Evolutionary conservation across 169 alveolate genomes (phyloP), one percentile per base, ranked within the genome.

Genomic region (Plasmodium blacklocki): DNA sequence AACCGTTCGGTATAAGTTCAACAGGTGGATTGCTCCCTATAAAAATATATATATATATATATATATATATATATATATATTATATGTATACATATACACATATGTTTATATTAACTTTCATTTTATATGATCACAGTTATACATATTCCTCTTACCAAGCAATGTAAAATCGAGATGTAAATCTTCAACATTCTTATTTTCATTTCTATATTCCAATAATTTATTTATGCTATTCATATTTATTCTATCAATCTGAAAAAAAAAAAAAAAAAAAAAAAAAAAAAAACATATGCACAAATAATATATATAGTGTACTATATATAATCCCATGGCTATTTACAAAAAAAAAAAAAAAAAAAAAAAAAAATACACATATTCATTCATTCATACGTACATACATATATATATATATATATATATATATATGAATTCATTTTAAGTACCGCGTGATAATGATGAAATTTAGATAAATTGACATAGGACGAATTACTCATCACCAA

Each of bases 1-100:
- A 75, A 11, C 96, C 96, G 21, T 86, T 75, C 14, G 93, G 88
- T 26, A 93, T 88, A 14, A 93, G 87, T 15, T 91, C 93, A 26
- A 89, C 58, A 2, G 93, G 93, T 8, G 91, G 74, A 39, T 88
- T 68, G 47, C 88, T 88, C 68, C 93, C 93, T 56, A 59, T 52
- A 29, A 73, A 49, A 50, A n/a, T 74, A 39, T 52, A 47, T 54
- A 19, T 11, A 50, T 64, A 50, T 19, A 26, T 39, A 67, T 26
- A 47, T 60, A 76, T 43, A 76, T 49, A 72, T 54, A 32, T 60
- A 49, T 39, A 26, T 21, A 14, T 56, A 21, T 73, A 60, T 9
- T 92, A 58, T 67, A 21, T n/a, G 2, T 85, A 11, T 80, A 15
- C 39, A 29, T 29, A 29, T 29, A 29, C 43, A 29, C 43, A 29